Evolutionary conservation across 306 rosid genomes (phyloP).

Genomic region (Corylus americana): DNA sequence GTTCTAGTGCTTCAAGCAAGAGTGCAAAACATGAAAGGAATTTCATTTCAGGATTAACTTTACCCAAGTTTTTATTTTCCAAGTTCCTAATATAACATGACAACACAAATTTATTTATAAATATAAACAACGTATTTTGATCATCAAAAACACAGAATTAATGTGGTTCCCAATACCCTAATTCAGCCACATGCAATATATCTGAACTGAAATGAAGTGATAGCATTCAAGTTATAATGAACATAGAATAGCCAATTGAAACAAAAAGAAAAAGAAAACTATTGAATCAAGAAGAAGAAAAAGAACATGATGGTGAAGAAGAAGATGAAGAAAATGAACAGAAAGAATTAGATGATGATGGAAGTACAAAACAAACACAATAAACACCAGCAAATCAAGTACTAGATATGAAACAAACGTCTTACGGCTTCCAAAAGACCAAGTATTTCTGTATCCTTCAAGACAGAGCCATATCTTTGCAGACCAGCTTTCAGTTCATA

Average conservation of each 20-base stretch:
- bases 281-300: neutral
- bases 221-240: neutral
- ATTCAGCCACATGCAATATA: neutral
- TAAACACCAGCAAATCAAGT: neutral
- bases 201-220: neutral
- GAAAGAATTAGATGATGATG: neutral
- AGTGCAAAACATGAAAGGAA: no score
- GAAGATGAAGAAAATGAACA: neutral
- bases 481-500: conserved; percentile 97
- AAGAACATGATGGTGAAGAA: neutral
- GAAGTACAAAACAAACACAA: neutral
- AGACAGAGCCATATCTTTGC: conserved; percentile 90
- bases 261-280: no score
- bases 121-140: neutral
- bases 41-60: neutral
- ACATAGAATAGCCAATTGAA: neutral
- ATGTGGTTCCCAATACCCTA: neutral
- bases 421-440: conserved; percentile 95
- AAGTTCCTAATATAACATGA: neutral
- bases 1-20: no score
- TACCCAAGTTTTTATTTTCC: neutral
- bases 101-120: neutral
- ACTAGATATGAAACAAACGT: conserved; percentile 17
- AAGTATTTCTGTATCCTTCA: conserved; percentile 88
- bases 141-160: neutral